phyloP scores from a whole-genome alignment of 2,329 filamentous ascomycete genomes.

The Neonectria neomacrospora region DNA sequence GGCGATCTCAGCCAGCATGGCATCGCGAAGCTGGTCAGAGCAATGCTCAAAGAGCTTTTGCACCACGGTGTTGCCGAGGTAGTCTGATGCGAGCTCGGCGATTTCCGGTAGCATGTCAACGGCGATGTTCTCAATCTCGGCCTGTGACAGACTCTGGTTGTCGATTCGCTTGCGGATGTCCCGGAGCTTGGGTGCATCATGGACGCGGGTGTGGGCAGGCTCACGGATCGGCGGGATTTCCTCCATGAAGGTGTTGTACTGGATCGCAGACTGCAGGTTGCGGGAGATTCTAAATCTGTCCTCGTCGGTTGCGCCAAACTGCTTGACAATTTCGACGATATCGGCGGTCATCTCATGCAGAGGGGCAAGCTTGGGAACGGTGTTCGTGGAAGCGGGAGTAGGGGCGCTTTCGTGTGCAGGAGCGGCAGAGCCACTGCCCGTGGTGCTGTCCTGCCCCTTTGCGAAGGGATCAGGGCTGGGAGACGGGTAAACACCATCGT shows the following conservation, averaged over 20 bases:
- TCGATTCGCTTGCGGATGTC: constrained; percentile 98
- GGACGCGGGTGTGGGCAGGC: constrained; percentile 86
- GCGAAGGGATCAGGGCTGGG: constrained; percentile 89
- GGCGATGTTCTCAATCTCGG: constrained; percentile 93
- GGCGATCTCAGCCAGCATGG: constrained; percentile 88
- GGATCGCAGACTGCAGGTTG: constrained; percentile 80
- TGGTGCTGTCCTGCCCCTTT: constrained; percentile 62
- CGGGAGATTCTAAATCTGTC: constrained; percentile 78
- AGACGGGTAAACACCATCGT: constrained; percentile 87
- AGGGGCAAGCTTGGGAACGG: constrained; percentile 74
- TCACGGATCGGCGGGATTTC: constrained; percentile 93
- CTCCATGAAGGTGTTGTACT: constrained; percentile 75
- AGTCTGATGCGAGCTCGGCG: constrained; percentile 93
- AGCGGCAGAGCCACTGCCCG: constrained; percentile 44
- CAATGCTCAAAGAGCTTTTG: constrained; percentile 99
- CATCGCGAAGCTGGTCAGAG: constrained; percentile 88
- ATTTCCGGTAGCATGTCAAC: constrained; percentile 96
- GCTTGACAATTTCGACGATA: constrained; percentile 85
- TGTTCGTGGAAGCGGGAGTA: constrained; percentile 44
- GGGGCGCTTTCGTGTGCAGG: constrained; percentile 53
- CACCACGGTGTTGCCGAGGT: constrained; percentile 98
- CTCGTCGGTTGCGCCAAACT: constrained; percentile 86
- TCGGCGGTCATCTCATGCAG: constrained; percentile 83
- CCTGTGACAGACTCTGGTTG: constrained; percentile 85
- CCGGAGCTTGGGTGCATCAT: constrained; percentile 92